These are phyloP conservation scores for Fusarium sp. DNA, from an alignment of 2,329 filamentous ascomycete species.

Conservation along the genomic window DNA sequence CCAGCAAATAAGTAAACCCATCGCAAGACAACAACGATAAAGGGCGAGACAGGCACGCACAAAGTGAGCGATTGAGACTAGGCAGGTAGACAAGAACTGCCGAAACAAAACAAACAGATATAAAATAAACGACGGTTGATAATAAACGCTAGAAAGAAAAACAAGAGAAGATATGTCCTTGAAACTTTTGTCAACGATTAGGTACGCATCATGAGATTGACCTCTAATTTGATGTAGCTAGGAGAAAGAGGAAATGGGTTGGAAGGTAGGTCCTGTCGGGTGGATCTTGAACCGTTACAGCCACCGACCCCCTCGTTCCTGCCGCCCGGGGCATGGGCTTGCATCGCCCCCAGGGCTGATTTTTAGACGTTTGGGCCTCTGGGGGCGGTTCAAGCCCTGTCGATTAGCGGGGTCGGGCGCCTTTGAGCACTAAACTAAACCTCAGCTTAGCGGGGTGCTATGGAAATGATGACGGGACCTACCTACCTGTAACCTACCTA, in stretches of 20 bases:
- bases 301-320: slow-evolving; percentile 13
- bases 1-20: slow-evolving; percentile 37
- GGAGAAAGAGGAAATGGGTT: slow-evolving; percentile 24
- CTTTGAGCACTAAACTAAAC: too few relatives aligned
- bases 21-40: slow-evolving; percentile 23
- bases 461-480: too few relatives aligned
- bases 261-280: slow-evolving; percentile 5
- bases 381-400: slow-evolving; percentile 14
- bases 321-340: slow-evolving; percentile 1
- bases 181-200: slow-evolving; percentile 26
- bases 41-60: slow-evolving; percentile 5
- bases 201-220: slow-evolving; percentile 24
- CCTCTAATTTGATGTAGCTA: slow-evolving; percentile 26
- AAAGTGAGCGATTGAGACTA: slow-evolving; percentile 2
- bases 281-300: slow-evolving; percentile 24
- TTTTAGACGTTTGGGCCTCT: slow-evolving; percentile 24
- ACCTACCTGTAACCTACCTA: too few relatives aligned
- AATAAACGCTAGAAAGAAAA: slow-evolving; percentile 2
- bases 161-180: neutral
- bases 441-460: too few relatives aligned
- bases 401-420: slow-evolving; percentile 4
- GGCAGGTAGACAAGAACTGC: slow-evolving; percentile 18
- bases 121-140: slow-evolving; percentile 12
- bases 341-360: slow-evolving; percentile 9
- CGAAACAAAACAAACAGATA: slow-evolving; percentile 20